Base-by-base conservation (phyloP, 2,329 filamentous ascomycete genomes). In the Pestalotiopsis sp. region DNA sequence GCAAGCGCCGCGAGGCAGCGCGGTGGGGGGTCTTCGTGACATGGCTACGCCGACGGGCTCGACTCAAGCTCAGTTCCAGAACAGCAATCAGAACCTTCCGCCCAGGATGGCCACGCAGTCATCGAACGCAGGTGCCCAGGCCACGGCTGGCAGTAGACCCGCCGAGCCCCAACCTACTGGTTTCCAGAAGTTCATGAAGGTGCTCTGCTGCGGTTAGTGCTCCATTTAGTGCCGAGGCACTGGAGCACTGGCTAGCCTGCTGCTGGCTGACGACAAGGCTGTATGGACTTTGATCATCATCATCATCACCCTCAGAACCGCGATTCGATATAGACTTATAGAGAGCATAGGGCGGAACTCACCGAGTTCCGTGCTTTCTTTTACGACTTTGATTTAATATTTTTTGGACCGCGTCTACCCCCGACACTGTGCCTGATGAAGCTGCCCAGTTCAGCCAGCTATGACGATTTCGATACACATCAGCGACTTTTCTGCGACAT, bases 1-100 rank as follows among this genome's bases (percentile, higher is more conserved):
- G 80, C 87, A 88, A 81, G 87, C 89, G 78, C 93, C 95, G 86
- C 90, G 94, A 84, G 89, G 89, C 83, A 94, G 91, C 87, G 90
- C 87, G 84, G 87, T 86, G 83, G 90, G 90, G 86, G 90, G 88
- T 80, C 87, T 91, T 77, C 87, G 90, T 80, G 93, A 97, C 80
- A 89, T 92, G 80, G 89, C 90, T 78, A 95, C 95, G 73, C 93
- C 94, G 75, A 92, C 95, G 78, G 93, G 92, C 76, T 97, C 94
- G 78, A 98, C 94, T 72, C 93, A 97, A 82, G 95, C 95, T 74
- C 95, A 98, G 80, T 98, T 97, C 87, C 94, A 97, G 85, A 95
- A 94, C 87, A 97, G 94, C 84, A 93, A 92, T 78, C 93, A 94
- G 80, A 96, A 97, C 81, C 87, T 97, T 73, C 89, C 92, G 76